phyloP scores from a whole-genome alignment of 176 grass and related monocot genomes.

The Eragrostis curvula region DNA sequence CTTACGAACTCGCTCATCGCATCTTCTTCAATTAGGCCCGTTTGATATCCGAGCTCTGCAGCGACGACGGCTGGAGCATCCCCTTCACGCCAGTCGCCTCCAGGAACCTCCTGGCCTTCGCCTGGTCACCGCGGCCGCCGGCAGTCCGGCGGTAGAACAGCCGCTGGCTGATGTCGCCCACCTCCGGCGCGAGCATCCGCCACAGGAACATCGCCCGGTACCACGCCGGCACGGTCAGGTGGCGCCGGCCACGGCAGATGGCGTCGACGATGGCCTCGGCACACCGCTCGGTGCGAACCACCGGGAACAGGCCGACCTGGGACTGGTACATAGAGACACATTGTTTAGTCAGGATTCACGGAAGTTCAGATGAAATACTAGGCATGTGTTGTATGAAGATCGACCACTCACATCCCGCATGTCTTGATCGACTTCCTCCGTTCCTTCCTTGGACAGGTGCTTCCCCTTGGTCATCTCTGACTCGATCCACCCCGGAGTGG shows the following conservation, averaged over 20 bases:
- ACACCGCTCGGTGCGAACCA: constrained; percentile 41
- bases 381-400: not conserved
- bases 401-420: constrained; percentile 53
- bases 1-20: not conserved
- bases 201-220: constrained; percentile 64
- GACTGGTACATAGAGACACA: constrained; percentile 27
- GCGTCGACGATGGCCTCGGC: constrained; percentile 71
- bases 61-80: constrained; percentile 61
- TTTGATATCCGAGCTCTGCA: constrained; percentile 53
- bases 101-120: constrained; percentile 45
- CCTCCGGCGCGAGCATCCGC: constrained; percentile 62
- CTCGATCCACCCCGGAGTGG: constrained; percentile 69
- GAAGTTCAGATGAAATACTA: not conserved
- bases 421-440: constrained; percentile 57
- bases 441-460: constrained; percentile 51
- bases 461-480: constrained; percentile 86
- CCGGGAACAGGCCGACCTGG: constrained; percentile 64
- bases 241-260: constrained; percentile 46
- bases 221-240: constrained; percentile 61
- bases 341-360: not conserved
- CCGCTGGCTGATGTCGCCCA: constrained; percentile 47
- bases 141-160: constrained; percentile 54
- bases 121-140: not conserved
- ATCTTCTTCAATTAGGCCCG: constrained; percentile 18
- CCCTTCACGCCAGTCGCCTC: constrained; percentile 49